Evolutionary conservation across 192 early-diverging fungal genomes (phyloP), one percentile per base, ranked within the genome.

Genomic region (Coemansia sp.): DNA sequence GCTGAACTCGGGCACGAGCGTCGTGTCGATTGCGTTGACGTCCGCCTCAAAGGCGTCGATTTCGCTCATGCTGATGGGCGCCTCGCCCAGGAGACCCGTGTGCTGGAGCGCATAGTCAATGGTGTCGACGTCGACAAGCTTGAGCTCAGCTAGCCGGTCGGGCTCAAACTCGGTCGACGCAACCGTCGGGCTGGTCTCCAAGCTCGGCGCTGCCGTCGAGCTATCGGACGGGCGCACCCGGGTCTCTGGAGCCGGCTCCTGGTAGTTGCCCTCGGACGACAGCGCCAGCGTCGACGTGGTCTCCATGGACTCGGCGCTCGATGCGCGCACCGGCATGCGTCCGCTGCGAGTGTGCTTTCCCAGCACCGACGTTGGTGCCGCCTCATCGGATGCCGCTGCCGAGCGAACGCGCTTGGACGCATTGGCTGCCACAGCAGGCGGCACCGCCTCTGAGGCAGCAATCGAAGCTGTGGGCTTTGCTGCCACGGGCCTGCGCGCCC

Each of bases 1-100:
- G 16, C 90, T 90, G 72, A 98, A 99, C 75, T 98, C 97, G 11
- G 95, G 77, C 2, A 95, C 91, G 88, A 97, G 94, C 77, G 92
- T 75, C 0, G 95, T 94, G 84, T 99, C 97, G 53, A 88, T 82
- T 31, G 84, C 70, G 2, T 64, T 61, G 36, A 94, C 91, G 31
- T 90, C 89, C 2, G 87, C 87, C 63, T 95, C 94, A 35, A 95
- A 72, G 62, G 93, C 92, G 28, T 88, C 53, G 34, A 84, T 84
- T 63, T 82, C 79, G 33, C 23, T 57, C 70, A 70, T 68, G 52
- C 21, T 20, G 16, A 82, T 73, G 0, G 79, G 70, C 0, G 57
- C 48, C 71, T 82, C 79, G 62, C 61, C 58, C 55, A 69, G 21
- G 26, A 64, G 48, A n/a, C 79, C 79, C 33, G 70, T 64, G 65